These are phyloP conservation scores for Schoenoplectus triqueter DNA, from an alignment of 202 grass and related monocot genomes.

Conservation along the genomic window DNA sequence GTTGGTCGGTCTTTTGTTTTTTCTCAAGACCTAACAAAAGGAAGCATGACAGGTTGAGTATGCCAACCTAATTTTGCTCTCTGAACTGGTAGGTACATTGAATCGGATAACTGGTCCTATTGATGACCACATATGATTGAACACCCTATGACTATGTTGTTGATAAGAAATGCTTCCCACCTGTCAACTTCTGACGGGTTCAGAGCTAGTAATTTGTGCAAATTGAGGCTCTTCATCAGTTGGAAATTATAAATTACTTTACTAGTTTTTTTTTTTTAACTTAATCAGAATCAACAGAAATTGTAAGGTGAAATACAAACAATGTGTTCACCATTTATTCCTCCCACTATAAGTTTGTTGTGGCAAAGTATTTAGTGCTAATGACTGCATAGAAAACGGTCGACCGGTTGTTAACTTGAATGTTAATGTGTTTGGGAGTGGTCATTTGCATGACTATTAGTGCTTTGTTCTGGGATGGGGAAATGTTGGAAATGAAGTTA, in stretches of 20 bases:
- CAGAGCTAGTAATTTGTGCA: background rate
- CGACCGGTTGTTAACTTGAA: background rate
- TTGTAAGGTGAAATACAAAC: background rate
- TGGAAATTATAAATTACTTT: background rate
- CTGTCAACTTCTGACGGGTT: background rate
- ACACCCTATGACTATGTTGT: background rate
- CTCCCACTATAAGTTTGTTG: background rate
- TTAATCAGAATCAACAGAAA: background rate
- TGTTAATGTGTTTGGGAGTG: background rate
- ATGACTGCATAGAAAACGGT: background rate
- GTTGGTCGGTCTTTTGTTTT: slow-evolving; percentile 73
- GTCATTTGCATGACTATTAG: background rate
- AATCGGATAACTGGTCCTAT: background rate
- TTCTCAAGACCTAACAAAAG: slow-evolving; percentile 91
- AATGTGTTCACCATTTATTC: background rate
- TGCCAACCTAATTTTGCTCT: slow-evolving; percentile 42
- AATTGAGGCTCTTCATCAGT: background rate
- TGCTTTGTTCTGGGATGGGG: background rate
- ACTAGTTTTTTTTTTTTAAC: background rate
- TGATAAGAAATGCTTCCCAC: background rate
- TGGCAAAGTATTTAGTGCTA: slow-evolving; percentile 15
- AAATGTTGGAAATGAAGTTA: background rate
- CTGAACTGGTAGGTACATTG: slow-evolving; percentile 21
- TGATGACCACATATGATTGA: slow-evolving; percentile 10
- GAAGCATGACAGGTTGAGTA: slow-evolving; percentile 81